Percentiles rank a stretch among this genome's conserved stretches.
phyloP scores from a whole-genome alignment of 2,329 filamentous ascomycete genomes.

The Aspergillus caelatus region DNA sequence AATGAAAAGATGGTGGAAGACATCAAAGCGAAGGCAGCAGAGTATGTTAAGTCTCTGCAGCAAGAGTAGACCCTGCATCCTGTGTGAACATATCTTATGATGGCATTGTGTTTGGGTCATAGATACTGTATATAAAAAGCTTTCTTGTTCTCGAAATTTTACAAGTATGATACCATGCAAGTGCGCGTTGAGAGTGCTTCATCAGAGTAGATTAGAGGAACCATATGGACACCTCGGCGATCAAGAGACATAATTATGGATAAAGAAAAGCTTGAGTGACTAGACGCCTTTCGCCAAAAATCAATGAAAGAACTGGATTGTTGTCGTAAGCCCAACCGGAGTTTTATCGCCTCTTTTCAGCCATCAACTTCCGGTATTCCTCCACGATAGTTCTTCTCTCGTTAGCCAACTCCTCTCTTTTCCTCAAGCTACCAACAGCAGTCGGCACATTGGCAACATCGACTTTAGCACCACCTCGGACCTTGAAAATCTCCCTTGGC shows the following conservation, averaged over 20 bases:
- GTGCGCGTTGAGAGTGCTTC: background rate
- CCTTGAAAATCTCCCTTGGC: slow-evolving; percentile 65
- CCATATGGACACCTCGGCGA: background rate
- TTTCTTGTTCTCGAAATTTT: slow-evolving; percentile 1
- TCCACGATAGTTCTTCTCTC: slow-evolving; percentile 73
- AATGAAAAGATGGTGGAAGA: slow-evolving; percentile 70
- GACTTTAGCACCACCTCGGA: slow-evolving; percentile 65
- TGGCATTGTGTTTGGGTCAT: slow-evolving; percentile 17
- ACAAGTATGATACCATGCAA: slow-evolving; percentile 7
- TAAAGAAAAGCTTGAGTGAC: background rate
- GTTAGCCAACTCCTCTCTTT: slow-evolving; percentile 72
- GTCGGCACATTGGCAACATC: slow-evolving; percentile 71
- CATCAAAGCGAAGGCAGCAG: slow-evolving; percentile 70
- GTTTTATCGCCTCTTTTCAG: slow-evolving; percentile 46
- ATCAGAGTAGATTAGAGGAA: background rate
- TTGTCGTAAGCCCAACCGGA: background rate
- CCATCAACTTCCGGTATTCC: slow-evolving; percentile 72
- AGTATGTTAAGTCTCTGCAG: slow-evolving; percentile 62
- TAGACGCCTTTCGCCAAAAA: background rate
- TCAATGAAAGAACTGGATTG: background rate
- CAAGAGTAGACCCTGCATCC: slow-evolving; percentile 19
- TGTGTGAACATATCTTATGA: slow-evolving; percentile 11
- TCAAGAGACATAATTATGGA: background rate
- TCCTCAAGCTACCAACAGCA: slow-evolving; percentile 69
- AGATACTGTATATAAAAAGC: slow-evolving; percentile 23